These are phyloP conservation scores for Cornus kousa DNA, from an alignment of 148 eudicot species.

Conservation along the genomic window DNA sequence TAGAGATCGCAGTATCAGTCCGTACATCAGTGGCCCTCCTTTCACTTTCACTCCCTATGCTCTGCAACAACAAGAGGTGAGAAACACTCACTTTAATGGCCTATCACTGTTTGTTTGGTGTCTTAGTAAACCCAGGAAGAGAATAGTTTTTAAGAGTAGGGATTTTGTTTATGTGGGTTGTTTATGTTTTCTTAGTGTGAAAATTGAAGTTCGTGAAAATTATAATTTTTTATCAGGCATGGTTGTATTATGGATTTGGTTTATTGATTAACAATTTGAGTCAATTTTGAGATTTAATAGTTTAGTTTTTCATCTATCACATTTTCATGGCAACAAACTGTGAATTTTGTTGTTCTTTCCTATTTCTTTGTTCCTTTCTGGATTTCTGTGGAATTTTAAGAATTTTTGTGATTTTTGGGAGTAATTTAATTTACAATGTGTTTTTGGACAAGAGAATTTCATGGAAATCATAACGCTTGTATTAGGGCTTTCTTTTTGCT, in stretches of 20 bases:
- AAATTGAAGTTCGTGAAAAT: not conserved
- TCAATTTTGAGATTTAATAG: not conserved
- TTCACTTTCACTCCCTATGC: constrained; percentile 64
- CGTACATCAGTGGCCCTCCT: constrained; percentile 78
- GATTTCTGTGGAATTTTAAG: not conserved
- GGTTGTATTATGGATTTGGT: not conserved
- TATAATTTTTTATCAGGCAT: not conserved
- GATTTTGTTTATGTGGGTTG: not conserved
- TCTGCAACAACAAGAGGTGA: constrained; percentile 58
- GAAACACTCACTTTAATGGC: not conserved
- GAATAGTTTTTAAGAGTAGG: not conserved
- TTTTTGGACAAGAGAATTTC: too few relatives aligned
- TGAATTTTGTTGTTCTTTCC: not conserved
- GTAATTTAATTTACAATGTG: too few relatives aligned
- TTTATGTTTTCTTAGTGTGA: not conserved
- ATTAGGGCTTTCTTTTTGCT: not conserved
- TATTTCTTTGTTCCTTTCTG: not conserved
- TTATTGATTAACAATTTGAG: not conserved
- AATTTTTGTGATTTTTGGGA: not conserved
- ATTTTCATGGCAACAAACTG: not conserved
- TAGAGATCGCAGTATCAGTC: constrained; percentile 59
- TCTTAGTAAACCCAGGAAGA: not conserved
- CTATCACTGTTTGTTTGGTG: not conserved
- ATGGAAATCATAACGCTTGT: not conserved
- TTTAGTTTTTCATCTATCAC: not conserved